These are phyloP conservation scores for Hanseniaspora meyeri DNA, from an alignment of 805 yeast genomes.

Conservation along the genomic window DNA sequence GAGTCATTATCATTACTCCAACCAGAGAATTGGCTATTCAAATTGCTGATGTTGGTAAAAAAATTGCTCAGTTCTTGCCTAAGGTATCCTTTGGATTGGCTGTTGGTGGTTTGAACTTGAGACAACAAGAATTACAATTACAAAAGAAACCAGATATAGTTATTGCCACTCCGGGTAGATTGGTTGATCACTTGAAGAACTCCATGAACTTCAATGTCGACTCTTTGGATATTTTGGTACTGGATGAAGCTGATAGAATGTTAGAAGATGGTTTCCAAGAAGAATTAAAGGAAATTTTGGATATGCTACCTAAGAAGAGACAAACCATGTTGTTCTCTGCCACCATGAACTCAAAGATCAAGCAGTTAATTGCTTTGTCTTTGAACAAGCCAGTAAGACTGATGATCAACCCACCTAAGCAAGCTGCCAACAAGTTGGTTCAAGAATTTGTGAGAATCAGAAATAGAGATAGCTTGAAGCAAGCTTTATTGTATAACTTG, in stretches of 20 bases:
- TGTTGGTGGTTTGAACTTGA: conserved; percentile 91
- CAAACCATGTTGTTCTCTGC: conserved; percentile 94
- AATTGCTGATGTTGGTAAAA: conserved; percentile 85
- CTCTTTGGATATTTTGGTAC: conserved; percentile 76
- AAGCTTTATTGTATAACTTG: conserved; percentile 66
- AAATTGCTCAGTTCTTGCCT: conserved; percentile 62
- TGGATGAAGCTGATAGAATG: conserved; percentile 99
- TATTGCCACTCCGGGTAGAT: conserved; percentile 97
- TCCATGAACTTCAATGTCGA: conserved; percentile 88
- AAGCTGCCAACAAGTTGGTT: conserved; percentile 77
- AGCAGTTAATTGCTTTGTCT: conserved; percentile 75
- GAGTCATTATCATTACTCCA: conserved; percentile 85
- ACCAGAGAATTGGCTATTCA: conserved; percentile 97
- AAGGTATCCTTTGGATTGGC: conserved; percentile 84
- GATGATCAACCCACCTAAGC: conserved; percentile 93
- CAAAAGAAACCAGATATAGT: conserved; percentile 90
- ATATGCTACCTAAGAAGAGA: conserved; percentile 76
- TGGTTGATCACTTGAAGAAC: conserved; percentile 91
- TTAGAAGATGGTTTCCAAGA: conserved; percentile 97
- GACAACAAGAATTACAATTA: conserved; percentile 91
- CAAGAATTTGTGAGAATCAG: conserved; percentile 94
- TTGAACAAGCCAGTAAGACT: conserved; percentile 83
- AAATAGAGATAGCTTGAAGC: conserved; percentile 71
- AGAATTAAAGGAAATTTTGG: conserved; percentile 80
- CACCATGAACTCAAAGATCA: conserved; percentile 90